phyloP scores from a whole-genome alignment of 768 basidiomycete genomes.

The Macrocybe gigantea region DNA sequence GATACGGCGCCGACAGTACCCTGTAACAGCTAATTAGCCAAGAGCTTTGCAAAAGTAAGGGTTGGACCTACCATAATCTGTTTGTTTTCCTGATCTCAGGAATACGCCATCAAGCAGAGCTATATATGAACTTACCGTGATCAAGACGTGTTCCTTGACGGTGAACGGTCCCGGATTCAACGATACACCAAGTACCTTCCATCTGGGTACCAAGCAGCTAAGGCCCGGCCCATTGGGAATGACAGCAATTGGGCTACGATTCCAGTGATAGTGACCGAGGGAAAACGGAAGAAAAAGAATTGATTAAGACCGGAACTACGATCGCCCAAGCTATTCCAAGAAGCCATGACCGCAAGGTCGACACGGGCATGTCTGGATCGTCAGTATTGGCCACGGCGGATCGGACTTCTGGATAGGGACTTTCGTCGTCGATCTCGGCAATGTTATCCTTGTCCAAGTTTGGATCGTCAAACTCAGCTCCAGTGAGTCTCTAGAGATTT shows the following conservation, averaged over 20 bases:
- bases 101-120: slow-evolving; percentile 74
- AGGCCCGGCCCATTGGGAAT: slow-evolving; percentile 62
- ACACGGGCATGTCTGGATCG: slow-evolving; percentile 57
- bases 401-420: slow-evolving; percentile 80
- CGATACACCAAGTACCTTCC: slow-evolving; percentile 48
- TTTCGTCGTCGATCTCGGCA: slow-evolving; percentile 52
- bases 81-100: slow-evolving; percentile 63
- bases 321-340: slow-evolving; percentile 52
- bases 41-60: slow-evolving; percentile 8
- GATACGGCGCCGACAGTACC: slow-evolving; percentile 45
- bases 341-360: slow-evolving; percentile 54
- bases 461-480: slow-evolving; percentile 37
- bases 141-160: slow-evolving; percentile 65
- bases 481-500: slow-evolving; percentile 21
- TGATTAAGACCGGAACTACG: slow-evolving; percentile 68
- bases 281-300: slow-evolving; percentile 72
- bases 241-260: slow-evolving; percentile 68
- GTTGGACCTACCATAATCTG: slow-evolving; percentile 49
- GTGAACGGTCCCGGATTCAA: slow-evolving; percentile 73
- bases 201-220: slow-evolving; percentile 56
- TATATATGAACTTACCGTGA: slow-evolving; percentile 71
- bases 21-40: slow-evolving; percentile 29
- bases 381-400: slow-evolving; percentile 73
- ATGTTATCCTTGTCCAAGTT: slow-evolving; percentile 36
- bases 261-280: slow-evolving; percentile 39